Evolutionary conservation across 441 rosid genomes (phyloP).

Genomic region (Populus hybrid): DNA sequence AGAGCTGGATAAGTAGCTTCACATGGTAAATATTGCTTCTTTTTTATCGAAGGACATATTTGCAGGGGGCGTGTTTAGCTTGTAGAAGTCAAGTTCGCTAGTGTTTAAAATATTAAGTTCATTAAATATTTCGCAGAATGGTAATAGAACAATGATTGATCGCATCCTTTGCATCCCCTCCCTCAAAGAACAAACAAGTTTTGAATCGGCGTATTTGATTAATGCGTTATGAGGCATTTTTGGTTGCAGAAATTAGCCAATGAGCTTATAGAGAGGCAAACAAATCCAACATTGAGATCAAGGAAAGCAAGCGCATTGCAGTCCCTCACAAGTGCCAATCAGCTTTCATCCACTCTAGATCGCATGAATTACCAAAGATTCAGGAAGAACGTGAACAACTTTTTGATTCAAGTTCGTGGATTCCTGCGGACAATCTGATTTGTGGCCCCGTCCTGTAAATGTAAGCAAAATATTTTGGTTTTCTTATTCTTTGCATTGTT

Average conservation of each 20-base stretch:
- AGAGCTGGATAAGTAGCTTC: neutral
- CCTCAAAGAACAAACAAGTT: neutral
- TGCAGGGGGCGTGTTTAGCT: neutral
- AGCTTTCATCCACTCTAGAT: conserved; percentile 73
- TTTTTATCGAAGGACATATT: neutral
- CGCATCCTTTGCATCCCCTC: neutral
- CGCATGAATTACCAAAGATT: conserved; percentile 89
- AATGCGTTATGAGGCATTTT: neutral
- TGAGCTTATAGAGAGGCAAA: conserved; percentile 77
- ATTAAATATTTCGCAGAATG: too few relatives aligned
- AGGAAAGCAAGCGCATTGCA: conserved; percentile 78
- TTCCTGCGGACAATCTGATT: conserved; percentile 64
- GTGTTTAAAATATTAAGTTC: neutral
- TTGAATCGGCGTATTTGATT: neutral
- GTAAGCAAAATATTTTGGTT: neutral
- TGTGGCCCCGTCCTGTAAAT: neutral
- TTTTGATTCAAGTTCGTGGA: conserved; percentile 87
- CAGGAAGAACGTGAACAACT: conserved; percentile 77
- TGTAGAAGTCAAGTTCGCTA: neutral
- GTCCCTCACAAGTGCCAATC: conserved; percentile 75
- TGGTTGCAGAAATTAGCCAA: conserved; percentile 63
- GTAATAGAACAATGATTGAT: too few relatives aligned
- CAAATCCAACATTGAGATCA: conserved; percentile 45
- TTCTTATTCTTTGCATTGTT: neutral
- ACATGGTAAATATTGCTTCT: neutral